A percentile compares a stretch with the other conserved stretches of the same genome.
These are phyloP conservation scores for Thelonectria rubi DNA, from an alignment of 2,329 filamentous ascomycete species.

Conservation along the genomic window DNA sequence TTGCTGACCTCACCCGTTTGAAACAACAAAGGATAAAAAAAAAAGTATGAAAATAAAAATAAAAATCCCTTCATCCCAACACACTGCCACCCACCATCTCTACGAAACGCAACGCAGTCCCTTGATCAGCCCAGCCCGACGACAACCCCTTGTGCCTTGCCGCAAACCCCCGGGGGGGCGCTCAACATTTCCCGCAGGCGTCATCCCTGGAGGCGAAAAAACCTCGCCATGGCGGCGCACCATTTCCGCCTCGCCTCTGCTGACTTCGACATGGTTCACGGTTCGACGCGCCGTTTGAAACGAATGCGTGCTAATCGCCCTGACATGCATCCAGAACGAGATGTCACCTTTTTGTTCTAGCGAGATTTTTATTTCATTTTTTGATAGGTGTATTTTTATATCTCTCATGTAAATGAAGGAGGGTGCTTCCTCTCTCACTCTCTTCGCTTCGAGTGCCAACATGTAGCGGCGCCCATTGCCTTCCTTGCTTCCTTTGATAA, in stretches of 20 bases:
- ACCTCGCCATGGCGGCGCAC: not conserved
- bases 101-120: no score
- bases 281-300: not conserved
- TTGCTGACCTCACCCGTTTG: no score
- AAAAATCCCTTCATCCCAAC: no score
- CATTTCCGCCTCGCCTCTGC: slow-evolving; percentile 5
- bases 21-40: no score
- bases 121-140: no score
- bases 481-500: not conserved
- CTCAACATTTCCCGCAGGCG: not conserved
- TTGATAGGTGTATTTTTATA: not conserved
- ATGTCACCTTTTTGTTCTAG: not conserved
- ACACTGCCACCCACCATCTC: no score
- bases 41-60: no score
- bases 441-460: not conserved
- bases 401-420: slow-evolving; percentile 3
- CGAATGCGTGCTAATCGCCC: not conserved
- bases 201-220: slow-evolving; percentile 1
- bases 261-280: slow-evolving; percentile 9
- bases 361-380: slow-evolving; percentile 1
- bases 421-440: not conserved
- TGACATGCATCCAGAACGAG: not conserved
- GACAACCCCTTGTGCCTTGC: no score
- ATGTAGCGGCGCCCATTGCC: not conserved
- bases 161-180: no score